Evolutionary conservation across 306 rosid species (phyloP).

Genomic region (Crataegus laevigata): DNA sequence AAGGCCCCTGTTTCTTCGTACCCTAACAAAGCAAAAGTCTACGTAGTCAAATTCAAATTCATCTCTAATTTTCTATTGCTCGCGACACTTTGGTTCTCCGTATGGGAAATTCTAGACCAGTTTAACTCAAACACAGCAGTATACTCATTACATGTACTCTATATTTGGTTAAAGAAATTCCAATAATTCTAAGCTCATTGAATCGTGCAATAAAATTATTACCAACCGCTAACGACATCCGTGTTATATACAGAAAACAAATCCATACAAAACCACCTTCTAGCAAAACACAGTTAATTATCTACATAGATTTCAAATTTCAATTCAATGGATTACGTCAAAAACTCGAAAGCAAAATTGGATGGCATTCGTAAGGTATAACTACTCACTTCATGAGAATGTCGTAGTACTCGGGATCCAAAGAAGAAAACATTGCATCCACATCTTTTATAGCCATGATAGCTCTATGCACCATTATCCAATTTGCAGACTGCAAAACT

Average conservation of each 20-base stretch:
- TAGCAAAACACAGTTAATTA: not conserved
- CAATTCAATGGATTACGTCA: not conserved
- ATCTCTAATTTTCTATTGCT: not conserved
- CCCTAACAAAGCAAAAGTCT: not conserved
- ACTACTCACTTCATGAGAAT: slow-evolving; percentile 82
- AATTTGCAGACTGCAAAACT: slow-evolving; percentile 70
- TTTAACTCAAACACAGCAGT: not conserved
- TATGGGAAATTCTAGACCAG: not conserved
- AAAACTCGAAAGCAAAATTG: not conserved
- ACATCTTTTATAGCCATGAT: slow-evolving; percentile 92
- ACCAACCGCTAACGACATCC: not conserved
- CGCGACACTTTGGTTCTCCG: not conserved
- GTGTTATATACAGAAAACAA: not conserved
- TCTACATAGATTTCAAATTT: not conserved
- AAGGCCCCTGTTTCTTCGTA: not conserved
- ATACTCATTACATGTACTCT: not conserved
- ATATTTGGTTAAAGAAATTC: not conserved
- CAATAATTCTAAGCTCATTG: not conserved
- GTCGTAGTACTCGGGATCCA: slow-evolving; percentile 98
- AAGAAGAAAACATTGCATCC: slow-evolving; percentile 84
- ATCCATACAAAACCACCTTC: not conserved
- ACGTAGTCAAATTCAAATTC: not conserved
- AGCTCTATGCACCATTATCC: slow-evolving; percentile 95
- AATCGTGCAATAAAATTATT: not conserved
- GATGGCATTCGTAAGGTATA: not conserved